Percentiles rank a stretch among this genome's conserved stretches.
Conservation (phyloP, 768 basidiomycete genomes). For the Termitomyces sp. region DNA sequence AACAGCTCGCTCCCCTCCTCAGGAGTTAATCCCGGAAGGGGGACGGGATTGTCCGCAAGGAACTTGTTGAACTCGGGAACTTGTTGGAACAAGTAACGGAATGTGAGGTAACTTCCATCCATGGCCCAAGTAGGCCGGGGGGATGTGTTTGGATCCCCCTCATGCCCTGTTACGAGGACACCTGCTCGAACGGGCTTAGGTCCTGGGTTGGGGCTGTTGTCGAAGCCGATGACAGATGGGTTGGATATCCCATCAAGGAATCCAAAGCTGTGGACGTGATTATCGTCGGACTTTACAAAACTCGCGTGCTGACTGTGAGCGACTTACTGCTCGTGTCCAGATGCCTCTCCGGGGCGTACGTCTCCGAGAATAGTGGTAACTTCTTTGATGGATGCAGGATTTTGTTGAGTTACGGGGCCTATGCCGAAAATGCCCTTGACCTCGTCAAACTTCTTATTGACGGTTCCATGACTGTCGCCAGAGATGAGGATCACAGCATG, state of each 20-base stretch:
- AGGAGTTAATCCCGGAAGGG: slow-evolving; percentile 26
- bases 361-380: slow-evolving; percentile 32
- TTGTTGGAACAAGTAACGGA: slow-evolving; percentile 47
- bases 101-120: slow-evolving; percentile 49
- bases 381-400: slow-evolving; percentile 30
- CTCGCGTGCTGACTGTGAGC: not conserved
- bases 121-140: slow-evolving; percentile 36
- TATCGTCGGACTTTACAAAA: not conserved
- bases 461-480: slow-evolving; percentile 34
- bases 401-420: slow-evolving; percentile 6
- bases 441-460: slow-evolving; percentile 29
- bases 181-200: slow-evolving; percentile 36
- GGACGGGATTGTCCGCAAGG: slow-evolving; percentile 34
- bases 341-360: slow-evolving; percentile 36
- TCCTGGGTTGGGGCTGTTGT: slow-evolving; percentile 28
- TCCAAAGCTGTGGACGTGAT: slow-evolving; percentile 33
- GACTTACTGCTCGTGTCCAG: slow-evolving; percentile 44
- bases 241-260: slow-evolving; percentile 50
- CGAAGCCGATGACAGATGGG: slow-evolving; percentile 39
- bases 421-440: slow-evolving; percentile 33
- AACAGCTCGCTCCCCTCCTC: slow-evolving; percentile 43
- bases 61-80: slow-evolving; percentile 49
- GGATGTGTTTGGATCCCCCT: slow-evolving; percentile 27
- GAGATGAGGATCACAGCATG: slow-evolving; percentile 48
- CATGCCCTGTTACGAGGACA: slow-evolving; percentile 37